Percentiles rank a stretch among this genome's conserved stretches.
phyloP scores from a whole-genome alignment of 1,139 yeast species.

The Taphrina flavorubra region DNA sequence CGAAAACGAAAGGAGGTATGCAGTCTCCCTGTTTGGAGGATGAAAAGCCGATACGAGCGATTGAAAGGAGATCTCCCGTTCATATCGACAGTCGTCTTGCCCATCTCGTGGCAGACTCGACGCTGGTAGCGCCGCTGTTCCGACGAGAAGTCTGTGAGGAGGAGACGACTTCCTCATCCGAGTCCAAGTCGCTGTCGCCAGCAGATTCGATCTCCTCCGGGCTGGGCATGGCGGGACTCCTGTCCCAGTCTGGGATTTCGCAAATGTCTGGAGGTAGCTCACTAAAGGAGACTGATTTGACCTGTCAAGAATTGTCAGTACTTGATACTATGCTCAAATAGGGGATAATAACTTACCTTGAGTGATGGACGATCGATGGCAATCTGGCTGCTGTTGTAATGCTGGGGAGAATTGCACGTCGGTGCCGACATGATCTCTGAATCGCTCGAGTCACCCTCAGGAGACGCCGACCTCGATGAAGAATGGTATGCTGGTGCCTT shows the following conservation, averaged over 20 bases:
- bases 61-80: background rate
- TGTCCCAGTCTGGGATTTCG: conserved; percentile 37
- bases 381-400: background rate
- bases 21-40: background rate
- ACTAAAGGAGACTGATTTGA: conserved; percentile 34
- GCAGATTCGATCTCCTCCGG: conserved; percentile 31
- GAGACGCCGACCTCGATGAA: conserved; percentile 24
- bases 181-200: conserved; percentile 15
- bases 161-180: conserved; percentile 11
- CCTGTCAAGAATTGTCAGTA: background rate
- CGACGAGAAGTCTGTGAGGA: conserved; percentile 7
- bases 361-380: conserved; percentile 4
- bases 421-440: conserved; percentile 17
- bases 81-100: conserved; percentile 23
- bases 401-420: conserved; percentile 10
- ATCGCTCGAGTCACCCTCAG: conserved; percentile 29
- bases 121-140: conserved; percentile 3
- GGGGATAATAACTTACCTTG: background rate
- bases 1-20: background rate
- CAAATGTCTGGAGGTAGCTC: conserved; percentile 31
- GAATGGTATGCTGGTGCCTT: conserved; percentile 38
- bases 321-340: background rate
- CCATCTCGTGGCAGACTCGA: conserved; percentile 29
- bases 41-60: background rate
- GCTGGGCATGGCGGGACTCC: conserved; percentile 33